Percentiles rank a stretch among this genome's conserved stretches.
Conservation (phyloP, 306 rosid species). For the Quercus bicolor region DNA sequence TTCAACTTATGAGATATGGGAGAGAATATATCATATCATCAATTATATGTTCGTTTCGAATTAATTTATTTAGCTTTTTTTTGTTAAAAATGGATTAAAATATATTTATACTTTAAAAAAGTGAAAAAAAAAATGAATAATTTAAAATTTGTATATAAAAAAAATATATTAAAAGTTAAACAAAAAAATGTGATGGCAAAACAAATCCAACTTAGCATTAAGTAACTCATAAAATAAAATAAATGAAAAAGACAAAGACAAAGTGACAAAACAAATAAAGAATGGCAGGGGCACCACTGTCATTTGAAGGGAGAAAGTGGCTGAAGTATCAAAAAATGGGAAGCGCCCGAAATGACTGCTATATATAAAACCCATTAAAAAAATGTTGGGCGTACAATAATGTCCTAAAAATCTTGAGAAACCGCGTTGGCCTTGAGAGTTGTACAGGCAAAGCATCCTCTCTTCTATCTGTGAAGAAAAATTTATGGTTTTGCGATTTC, state of each 20-base stretch:
- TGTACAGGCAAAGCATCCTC: conserved; percentile 39
- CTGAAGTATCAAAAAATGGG: conserved; percentile 14
- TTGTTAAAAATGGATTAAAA: too few species aligned
- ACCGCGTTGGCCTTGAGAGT: conserved; percentile 44
- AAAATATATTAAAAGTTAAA: too few species aligned
- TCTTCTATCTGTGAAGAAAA: conserved; percentile 22
- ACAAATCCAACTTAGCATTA: too few species aligned
- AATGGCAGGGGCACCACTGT: not conserved
- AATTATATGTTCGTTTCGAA: not conserved
- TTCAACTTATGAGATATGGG: not conserved
- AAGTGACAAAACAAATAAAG: not conserved
- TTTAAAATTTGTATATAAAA: too few species aligned
- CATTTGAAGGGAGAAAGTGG: conserved; percentile 12
- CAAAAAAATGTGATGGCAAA: too few species aligned
- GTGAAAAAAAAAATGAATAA: too few species aligned
- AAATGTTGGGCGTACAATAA: conserved; percentile 24
- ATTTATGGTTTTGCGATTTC: too few species aligned
- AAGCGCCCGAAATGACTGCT: conserved; percentile 1
- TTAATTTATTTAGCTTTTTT: not conserved
- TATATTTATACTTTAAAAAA: too few species aligned
- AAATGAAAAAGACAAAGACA: not conserved
- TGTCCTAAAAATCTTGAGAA: conserved; percentile 40
- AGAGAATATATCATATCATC: not conserved
- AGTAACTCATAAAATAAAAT: too few species aligned
- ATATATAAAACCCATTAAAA: conserved; percentile 13